Conservation (phyloP, 2,329 filamentous ascomycete genomes). For the Helicocarpus griseus region DNA sequence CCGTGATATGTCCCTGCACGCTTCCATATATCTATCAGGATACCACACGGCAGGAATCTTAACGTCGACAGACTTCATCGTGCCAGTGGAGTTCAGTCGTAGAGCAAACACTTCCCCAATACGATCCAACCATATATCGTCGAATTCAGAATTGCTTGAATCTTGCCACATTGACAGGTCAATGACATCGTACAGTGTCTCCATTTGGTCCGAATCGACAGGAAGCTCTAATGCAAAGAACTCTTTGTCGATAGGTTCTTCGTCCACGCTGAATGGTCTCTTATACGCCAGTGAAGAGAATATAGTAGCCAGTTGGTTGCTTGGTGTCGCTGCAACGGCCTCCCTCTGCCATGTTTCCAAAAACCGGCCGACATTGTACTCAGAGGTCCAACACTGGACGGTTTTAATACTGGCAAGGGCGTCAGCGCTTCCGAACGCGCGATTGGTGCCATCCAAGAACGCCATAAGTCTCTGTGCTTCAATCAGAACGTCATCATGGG, state of each 20-base stretch:
- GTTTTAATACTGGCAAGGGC: slow-evolving; percentile 31
- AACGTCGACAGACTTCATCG: slow-evolving; percentile 32
- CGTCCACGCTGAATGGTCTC: slow-evolving; percentile 19
- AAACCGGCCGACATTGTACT: slow-evolving; percentile 32
- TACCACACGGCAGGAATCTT: slow-evolving; percentile 47
- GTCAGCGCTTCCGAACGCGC: slow-evolving; percentile 50
- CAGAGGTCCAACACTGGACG: slow-evolving; percentile 7
- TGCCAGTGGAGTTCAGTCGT: slow-evolving; percentile 23
- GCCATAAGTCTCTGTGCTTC: slow-evolving; percentile 54
- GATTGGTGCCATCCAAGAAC: slow-evolving; percentile 47
- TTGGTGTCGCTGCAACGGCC: slow-evolving; percentile 32
- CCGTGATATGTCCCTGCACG: slow-evolving; percentile 38
- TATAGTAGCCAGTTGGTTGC: slow-evolving; percentile 32
- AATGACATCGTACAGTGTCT: slow-evolving; percentile 45
- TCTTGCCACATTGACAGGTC: slow-evolving; percentile 43
- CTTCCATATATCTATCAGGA: slow-evolving; percentile 50
- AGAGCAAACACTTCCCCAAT: slow-evolving; percentile 49
- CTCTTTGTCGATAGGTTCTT: slow-evolving; percentile 23
- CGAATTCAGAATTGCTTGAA: slow-evolving; percentile 27
- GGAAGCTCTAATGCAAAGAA: slow-evolving; percentile 31
- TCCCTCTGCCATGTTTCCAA: slow-evolving; percentile 41
- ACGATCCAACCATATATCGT: slow-evolving; percentile 39
- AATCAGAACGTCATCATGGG: slow-evolving; percentile 37
- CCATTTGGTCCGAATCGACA: slow-evolving; percentile 27
- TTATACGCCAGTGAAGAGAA: slow-evolving; percentile 40